Evolutionary conservation across 768 basidiomycete genomes (phyloP).

Genomic region (Polyporus arcularius): DNA sequence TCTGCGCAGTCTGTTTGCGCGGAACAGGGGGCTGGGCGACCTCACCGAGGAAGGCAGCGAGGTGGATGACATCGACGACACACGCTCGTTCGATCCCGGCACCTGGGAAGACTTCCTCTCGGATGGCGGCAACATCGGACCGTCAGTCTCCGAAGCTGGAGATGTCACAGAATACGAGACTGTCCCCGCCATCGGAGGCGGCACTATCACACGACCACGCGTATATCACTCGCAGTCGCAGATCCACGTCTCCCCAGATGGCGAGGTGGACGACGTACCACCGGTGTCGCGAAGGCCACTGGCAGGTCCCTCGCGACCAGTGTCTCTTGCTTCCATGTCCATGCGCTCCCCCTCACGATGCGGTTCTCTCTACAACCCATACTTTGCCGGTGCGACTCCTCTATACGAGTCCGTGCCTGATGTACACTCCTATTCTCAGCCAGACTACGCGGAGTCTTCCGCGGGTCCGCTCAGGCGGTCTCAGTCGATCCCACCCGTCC

Average conservation of each 20-base stretch:
- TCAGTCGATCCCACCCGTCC: slow-evolving; percentile 26
- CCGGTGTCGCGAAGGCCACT: slow-evolving; percentile 1
- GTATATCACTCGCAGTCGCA: slow-evolving; percentile 85
- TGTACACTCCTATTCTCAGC: slow-evolving; percentile 8
- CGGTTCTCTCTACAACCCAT: slow-evolving; percentile 23
- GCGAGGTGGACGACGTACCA: slow-evolving; percentile 20
- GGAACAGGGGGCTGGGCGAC: slow-evolving; percentile 69
- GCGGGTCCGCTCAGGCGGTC: slow-evolving; percentile 15
- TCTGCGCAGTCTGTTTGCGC: slow-evolving; percentile 73
- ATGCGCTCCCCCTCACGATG: slow-evolving; percentile 7
- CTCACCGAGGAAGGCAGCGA: slow-evolving; percentile 65
- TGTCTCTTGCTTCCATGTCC: slow-evolving; percentile 3
- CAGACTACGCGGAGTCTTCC: slow-evolving; percentile 16
- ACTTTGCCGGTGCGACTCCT: slow-evolving; percentile 26
- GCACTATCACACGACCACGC: slow-evolving; percentile 81
- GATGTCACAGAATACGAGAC: slow-evolving; percentile 73
- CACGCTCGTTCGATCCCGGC: slow-evolving; percentile 59
- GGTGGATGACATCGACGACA: slow-evolving; percentile 46
- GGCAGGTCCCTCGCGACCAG: slow-evolving; percentile 1
- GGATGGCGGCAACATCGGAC: slow-evolving; percentile 40
- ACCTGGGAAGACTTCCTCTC: slow-evolving; percentile 70
- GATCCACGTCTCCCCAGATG: slow-evolving; percentile 50
- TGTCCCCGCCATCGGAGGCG: slow-evolving; percentile 90
- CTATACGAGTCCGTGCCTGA: slow-evolving; percentile 17
- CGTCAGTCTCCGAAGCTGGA: slow-evolving; percentile 43